Conservation (phyloP, 768 basidiomycete genomes). For the Suillus placidus region DNA sequence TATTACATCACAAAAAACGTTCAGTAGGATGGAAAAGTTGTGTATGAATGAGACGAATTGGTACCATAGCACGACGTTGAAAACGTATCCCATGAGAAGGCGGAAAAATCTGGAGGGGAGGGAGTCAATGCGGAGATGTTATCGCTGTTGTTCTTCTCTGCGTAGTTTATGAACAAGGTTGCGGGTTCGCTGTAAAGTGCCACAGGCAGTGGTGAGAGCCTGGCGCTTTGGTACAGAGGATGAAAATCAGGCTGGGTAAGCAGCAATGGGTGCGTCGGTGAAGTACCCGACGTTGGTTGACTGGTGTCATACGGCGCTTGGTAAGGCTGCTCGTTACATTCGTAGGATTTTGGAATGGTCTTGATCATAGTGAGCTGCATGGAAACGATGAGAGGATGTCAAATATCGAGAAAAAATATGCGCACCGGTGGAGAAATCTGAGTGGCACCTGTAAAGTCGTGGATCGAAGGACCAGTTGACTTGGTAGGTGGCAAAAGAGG, state of each 20-base stretch:
- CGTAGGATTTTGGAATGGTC: neutral
- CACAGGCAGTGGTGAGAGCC: constrained; percentile 2
- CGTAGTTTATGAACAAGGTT: constrained; percentile 4
- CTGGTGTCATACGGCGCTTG: neutral
- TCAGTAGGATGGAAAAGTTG: constrained; percentile 3
- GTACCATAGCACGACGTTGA: neutral
- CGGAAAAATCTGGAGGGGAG: constrained; percentile 19
- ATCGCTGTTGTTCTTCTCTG: neutral
- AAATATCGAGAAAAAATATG: neutral
- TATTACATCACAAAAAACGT: constrained; percentile 12
- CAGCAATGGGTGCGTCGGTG: neutral
- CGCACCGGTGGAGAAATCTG: neutral
- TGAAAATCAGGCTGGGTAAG: constrained; percentile 4
- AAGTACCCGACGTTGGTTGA: neutral
- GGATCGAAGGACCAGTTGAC: neutral
- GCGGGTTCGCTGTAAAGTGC: neutral
- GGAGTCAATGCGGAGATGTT: neutral
- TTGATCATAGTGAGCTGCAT: neutral
- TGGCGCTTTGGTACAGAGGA: neutral
- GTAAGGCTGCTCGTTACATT: neutral
- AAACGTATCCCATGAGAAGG: constrained; percentile 23
- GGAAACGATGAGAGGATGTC: neutral
- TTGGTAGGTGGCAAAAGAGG: constrained; percentile 33
- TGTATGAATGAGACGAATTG: constrained; percentile 2
- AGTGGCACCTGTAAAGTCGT: neutral